Conservation (phyloP, 148 eudicot species). For the Rhododendron simsii region DNA sequence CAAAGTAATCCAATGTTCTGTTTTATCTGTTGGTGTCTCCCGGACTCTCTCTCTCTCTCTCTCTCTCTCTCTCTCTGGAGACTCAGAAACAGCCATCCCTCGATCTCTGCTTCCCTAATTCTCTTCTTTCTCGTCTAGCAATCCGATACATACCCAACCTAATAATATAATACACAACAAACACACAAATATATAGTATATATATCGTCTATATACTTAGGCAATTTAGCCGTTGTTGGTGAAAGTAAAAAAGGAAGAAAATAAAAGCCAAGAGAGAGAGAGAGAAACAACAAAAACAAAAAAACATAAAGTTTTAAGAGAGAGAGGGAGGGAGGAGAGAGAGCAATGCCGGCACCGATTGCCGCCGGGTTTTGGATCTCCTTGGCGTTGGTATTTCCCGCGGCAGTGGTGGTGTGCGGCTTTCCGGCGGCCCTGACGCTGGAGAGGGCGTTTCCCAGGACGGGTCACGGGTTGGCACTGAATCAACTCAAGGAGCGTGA, state of each 20-base stretch:
- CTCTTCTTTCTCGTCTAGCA: not conserved
- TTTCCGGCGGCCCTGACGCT: slow-evolving; percentile 48
- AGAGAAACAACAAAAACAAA: not conserved
- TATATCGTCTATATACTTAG: not conserved
- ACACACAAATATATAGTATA: not conserved
- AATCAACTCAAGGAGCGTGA: slow-evolving; percentile 79
- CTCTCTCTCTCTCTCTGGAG: not conserved
- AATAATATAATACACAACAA: not conserved
- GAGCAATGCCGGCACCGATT: slow-evolving; percentile 21
- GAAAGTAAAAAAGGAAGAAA: slow-evolving; percentile 7
- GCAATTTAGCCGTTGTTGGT: slow-evolving; percentile 7
- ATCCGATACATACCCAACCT: not conserved
- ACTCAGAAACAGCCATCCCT: not conserved
- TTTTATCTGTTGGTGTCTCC: not conserved
- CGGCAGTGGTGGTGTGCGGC: slow-evolving; percentile 24
- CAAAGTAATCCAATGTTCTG: not conserved
- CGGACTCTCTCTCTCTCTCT: not conserved
- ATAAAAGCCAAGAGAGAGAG: not conserved
- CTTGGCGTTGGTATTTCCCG: slow-evolving; percentile 14
- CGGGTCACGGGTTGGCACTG: slow-evolving; percentile 54
- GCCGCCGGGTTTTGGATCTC: slow-evolving; percentile 28
- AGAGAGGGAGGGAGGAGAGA: not conserved
- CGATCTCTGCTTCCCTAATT: not conserved
- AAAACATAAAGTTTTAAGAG: not conserved
- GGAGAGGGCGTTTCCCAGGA: slow-evolving; percentile 60